phyloP scores from a whole-genome alignment of 2,329 filamentous ascomycete genomes.

The Fusarium nelsonii region DNA sequence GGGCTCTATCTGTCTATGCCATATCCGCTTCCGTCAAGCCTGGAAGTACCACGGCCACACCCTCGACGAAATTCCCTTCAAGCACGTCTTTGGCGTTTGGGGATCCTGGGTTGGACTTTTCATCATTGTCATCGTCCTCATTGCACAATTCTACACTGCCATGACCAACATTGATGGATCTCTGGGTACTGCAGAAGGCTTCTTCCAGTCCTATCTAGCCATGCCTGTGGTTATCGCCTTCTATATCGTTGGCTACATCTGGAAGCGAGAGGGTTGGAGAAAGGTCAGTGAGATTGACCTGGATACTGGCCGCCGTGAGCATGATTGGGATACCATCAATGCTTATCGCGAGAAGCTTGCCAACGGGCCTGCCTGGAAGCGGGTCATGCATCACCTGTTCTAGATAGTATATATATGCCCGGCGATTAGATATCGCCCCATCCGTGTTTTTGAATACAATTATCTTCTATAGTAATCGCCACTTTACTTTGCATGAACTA shows the following conservation, averaged over 20 bases:
- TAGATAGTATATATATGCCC: slow-evolving; percentile 8
- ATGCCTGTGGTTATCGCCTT: slow-evolving; percentile 66
- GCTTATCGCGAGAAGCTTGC: slow-evolving; percentile 60
- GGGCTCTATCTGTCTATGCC: slow-evolving; percentile 75
- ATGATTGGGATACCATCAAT: slow-evolving; percentile 72
- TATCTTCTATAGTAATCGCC: background rate
- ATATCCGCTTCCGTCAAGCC: slow-evolving; percentile 76
- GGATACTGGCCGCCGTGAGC: slow-evolving; percentile 71
- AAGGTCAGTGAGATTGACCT: slow-evolving; percentile 72
- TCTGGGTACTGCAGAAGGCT: slow-evolving; percentile 53
- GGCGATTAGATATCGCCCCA: background rate
- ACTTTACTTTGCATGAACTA: too few relatives aligned
- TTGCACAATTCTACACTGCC: slow-evolving; percentile 67
- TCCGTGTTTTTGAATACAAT: background rate
- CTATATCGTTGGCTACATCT: slow-evolving; percentile 68
- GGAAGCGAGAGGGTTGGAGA: slow-evolving; percentile 73
- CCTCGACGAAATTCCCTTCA: slow-evolving; percentile 75
- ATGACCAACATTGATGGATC: slow-evolving; percentile 54
- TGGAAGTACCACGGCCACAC: slow-evolving; percentile 73
- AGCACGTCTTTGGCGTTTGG: slow-evolving; percentile 68
- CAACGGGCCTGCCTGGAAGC: slow-evolving; percentile 61
- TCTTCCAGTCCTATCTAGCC: slow-evolving; percentile 68
- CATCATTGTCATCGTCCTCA: slow-evolving; percentile 68
- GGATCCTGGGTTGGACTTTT: slow-evolving; percentile 74
- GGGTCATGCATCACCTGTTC: slow-evolving; percentile 50